Base-by-base conservation (phyloP, 2,329 filamentous ascomycete species). In the Aspergillus brasiliensis region DNA sequence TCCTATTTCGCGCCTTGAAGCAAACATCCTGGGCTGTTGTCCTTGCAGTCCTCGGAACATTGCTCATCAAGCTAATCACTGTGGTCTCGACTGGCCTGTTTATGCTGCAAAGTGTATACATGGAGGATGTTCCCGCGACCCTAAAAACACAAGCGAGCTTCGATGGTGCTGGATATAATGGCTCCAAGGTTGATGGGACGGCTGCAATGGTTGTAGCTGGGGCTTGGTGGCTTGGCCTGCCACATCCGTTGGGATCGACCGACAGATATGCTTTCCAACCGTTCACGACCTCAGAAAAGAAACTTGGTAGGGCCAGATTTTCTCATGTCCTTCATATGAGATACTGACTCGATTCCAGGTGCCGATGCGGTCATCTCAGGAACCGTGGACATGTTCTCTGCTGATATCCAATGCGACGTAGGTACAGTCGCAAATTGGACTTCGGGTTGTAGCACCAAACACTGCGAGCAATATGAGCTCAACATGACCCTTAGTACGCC, bases 81-180 rank as follows among this genome's bases (percentile, higher is more conserved):
- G 49, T 62, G 15, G 37, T 57, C 19, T 62, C 60, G n/a, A 62
- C 60, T 2, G 60, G 60, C 17, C 40, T 62, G 31, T 59, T 62
- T 5, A 57, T 55, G 37, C 15, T 59, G 11, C 57, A 62, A 40
- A 52, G 25, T n/a, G 48, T 56, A 10, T 48, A 23, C 8, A 31
- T 57, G 28, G 23, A 46, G 3, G 3, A 54, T 19, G 25, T 46
- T 8, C 17, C 49, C n/a, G 49, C 49, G n/a, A 17, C 10, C 11
- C n/a, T 59, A 8, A 10, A 3, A 8, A 13, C 37, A 10, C 52
- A 57, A 42, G 54, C 53, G 10, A 28, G 25, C 5, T 62, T 62
- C 17, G 49, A 25, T 8, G 57, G 47, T 4, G 8, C 28, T 4
- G 47, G 31, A 11, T 62, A 37, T 21, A 3, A 38, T 19, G 47